Base-by-base conservation (phyloP, 1,284 basidiomycete genomes). In the Boletus sp. region DNA sequence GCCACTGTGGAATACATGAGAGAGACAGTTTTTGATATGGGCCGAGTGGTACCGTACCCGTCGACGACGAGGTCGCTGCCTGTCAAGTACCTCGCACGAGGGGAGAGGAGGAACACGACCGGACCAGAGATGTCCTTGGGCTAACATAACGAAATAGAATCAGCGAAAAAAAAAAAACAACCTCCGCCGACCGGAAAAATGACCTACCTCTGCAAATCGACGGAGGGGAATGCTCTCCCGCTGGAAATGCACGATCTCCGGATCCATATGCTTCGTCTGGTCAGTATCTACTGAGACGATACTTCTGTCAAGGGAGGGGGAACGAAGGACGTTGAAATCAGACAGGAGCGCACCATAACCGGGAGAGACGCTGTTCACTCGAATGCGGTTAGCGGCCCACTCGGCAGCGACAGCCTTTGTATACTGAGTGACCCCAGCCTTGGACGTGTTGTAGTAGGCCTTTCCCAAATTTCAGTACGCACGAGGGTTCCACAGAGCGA, bases 381-480 rank as follows among this genome's bases (percentile, higher is more conserved):
- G 72, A 44, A 84, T 82, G 6, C 60, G 61, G 36, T 70, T 60
- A 49, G 36, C 17, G 0, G 77, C 76, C 81, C 82, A 84, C 59
- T 84, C 82, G 0, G 78, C 72, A 2, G 82, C 82, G 5, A 84
- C 69, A 5, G 74, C 78, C 56, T 75, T 80, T 4, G 3, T 19
- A 8, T 84, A 68, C 50, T 75, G 75, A 14, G 77, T 75, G 0
- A 80, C 80, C 2, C 81, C 82, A 0, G 73, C 78, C 57, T 81
- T 81, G 25, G 78, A 80, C 0, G 78, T 76, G 50, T 81, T 82
- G 56, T 80, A 81, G 54, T 79, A 81, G 0, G 76, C 73, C 76
- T 81, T 30, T 19, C 0, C 0, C 0, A 5, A 3, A 0, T 5
- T n/a, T 42, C 1, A 46, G 13, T 6, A 33, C 2, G 2, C 3